A percentile compares a stretch with the other conserved stretches of the same genome.
Evolutionary conservation across 208 protist species (phyloP).

Genomic region (Angomonas ambiguus): DNA sequence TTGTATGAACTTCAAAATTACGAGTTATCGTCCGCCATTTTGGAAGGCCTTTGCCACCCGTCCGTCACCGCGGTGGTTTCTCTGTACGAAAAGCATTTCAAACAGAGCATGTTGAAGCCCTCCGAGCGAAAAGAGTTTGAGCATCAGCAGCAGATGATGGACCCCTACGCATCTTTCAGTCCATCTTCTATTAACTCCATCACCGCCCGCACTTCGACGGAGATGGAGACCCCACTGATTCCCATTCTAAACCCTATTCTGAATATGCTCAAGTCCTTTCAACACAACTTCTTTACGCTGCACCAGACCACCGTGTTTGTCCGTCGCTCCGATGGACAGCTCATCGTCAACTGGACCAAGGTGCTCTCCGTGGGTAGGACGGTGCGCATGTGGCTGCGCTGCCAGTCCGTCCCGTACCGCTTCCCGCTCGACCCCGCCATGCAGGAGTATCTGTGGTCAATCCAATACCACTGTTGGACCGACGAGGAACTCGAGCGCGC

Average conservation of each 20-base stretch:
- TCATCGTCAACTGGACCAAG: conserved; percentile 60
- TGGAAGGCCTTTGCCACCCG: conserved; percentile 50
- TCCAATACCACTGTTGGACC: conserved; percentile 37
- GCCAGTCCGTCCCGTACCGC: conserved; percentile 50
- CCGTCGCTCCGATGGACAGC: conserved; percentile 31
- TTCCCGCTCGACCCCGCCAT: conserved; percentile 31
- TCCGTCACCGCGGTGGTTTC: conserved; percentile 29
- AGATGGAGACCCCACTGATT: conserved; percentile 63
- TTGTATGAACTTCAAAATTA: conserved; percentile 73
- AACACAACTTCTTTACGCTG: conserved; percentile 9
- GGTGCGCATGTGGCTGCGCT: conserved; percentile 53
- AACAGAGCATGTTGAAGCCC: conserved; percentile 26
- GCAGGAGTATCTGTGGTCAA: conserved; percentile 54
- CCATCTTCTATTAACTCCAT: conserved; percentile 56
- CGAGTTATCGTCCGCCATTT: conserved; percentile 49
- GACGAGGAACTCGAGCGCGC: conserved; percentile 29
- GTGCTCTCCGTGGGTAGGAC: conserved; percentile 41
- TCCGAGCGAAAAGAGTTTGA: conserved; percentile 31
- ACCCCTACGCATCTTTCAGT: conserved; percentile 62
- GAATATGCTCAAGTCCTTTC: conserved; percentile 38
- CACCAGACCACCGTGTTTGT: conserved; percentile 28
- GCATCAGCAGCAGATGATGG: conserved; percentile 47
- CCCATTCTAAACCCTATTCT: conserved; percentile 54
- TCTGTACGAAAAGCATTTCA: conserved; percentile 21
- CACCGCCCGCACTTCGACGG: conserved; percentile 30